These are phyloP conservation scores for Urostyla sp. DNA, from an alignment of 73 alveolate species.

Conservation along the genomic window DNA sequence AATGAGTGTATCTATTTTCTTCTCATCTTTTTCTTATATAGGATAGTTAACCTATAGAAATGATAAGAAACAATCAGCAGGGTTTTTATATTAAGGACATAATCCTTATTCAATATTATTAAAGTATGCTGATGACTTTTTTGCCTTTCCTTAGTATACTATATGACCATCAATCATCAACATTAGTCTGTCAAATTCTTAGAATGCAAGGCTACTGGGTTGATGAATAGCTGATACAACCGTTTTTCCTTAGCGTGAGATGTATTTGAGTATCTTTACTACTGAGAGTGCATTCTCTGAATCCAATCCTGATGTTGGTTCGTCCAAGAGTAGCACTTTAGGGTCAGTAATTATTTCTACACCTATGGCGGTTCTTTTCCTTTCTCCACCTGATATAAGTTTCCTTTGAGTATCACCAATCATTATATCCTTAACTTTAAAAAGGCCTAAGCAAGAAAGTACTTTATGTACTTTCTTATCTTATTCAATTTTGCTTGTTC, in stretches of 20 bases:
- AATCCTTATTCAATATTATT: slow-evolving; percentile 55
- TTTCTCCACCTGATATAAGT: slow-evolving; percentile 66
- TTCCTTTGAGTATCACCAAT: slow-evolving; percentile 45
- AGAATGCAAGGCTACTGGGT: slow-evolving; percentile 72
- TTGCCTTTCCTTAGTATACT: slow-evolving; percentile 38
- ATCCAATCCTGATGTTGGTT: slow-evolving; percentile 73
- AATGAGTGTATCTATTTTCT: neutral
- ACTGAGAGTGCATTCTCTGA: slow-evolving; percentile 41
- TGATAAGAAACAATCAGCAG: slow-evolving; percentile 67
- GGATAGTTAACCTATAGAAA: slow-evolving; percentile 12
- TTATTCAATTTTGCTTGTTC: neutral
- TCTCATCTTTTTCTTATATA: neutral
- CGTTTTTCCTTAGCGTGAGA: slow-evolving; percentile 62
- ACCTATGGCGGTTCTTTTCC: slow-evolving; percentile 65
- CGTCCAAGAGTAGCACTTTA: slow-evolving; percentile 57
- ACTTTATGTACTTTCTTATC: slow-evolving; percentile 22
- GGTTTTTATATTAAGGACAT: slow-evolving; percentile 75
- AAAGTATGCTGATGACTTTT: neutral
- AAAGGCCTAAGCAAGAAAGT: slow-evolving; percentile 50
- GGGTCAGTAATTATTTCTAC: slow-evolving; percentile 69
- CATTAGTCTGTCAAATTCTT: slow-evolving; percentile 31
- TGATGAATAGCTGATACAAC: slow-evolving; percentile 78
- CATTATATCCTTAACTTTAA: slow-evolving; percentile 24
- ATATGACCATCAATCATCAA: slow-evolving; percentile 68
- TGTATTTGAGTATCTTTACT: neutral